Base-by-base conservation (phyloP, 1,284 basidiomycete genomes). In the Kwoniella shivajii region DNA sequence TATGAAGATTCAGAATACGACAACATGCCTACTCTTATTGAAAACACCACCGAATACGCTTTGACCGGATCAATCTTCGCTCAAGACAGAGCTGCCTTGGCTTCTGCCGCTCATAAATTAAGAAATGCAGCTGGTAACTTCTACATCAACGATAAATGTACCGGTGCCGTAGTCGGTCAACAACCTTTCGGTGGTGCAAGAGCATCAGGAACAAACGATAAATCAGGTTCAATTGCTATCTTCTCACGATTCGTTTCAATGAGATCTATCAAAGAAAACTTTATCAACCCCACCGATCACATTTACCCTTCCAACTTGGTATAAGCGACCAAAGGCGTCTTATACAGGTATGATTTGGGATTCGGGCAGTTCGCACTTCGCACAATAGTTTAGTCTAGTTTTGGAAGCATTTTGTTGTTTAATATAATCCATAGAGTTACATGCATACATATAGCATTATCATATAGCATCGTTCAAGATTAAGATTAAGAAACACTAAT, bases 111-210 rank as follows among this genome's bases (percentile, higher is more conserved):
- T 24, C 87, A 88, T 78, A 83, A 83, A 56, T 84, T 97, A 52
- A 87, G 90, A 59, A 88, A 94, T 78, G 83, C 92, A 31, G 72
- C 74, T 18, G 79, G 80, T 38, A 81, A 96, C 79, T 86, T 93
- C 56, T 96, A 96, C 82, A 91, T 92, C 81, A 95, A 94, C 79
- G 91, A 94, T 71, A 94, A 92, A 71, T 78, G 73, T 79, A 97
- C 95, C 0, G 95, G 95, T 57, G 95, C 95, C 26, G 89, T 92
- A 45, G 91, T 96, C 27, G 92, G 90, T 6, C 93, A 97, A 77
- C 95, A 99, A 79, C 93, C 95, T 6, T 99, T 99, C 75, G 95
- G 95, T 54, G 96, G 95, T 55, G 91, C 87, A 6, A 85, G 95
- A 44, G 91, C 85, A 22, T 92, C 89, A 68, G 95, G 96, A 29